A percentile compares a stretch with the other conserved stretches of the same genome.
phyloP scores from a whole-genome alignment of 208 protist genomes.

The Leishmania gerbilli region DNA sequence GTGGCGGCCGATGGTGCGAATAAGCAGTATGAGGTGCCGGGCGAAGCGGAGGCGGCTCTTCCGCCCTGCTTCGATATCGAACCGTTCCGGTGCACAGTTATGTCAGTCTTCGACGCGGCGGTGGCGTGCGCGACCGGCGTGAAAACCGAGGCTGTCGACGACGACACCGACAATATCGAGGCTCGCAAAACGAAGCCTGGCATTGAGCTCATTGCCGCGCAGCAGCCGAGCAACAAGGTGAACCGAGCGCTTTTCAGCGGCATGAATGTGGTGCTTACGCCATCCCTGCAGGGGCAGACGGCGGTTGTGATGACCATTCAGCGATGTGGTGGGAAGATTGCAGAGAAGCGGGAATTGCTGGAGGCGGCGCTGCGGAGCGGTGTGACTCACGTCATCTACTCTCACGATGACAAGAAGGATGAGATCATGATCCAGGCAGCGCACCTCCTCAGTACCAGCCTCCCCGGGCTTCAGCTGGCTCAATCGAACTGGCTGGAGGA shows the following conservation, averaged over 20 bases:
- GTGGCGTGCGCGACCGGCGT: slow-evolving; percentile 35
- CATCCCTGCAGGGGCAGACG: slow-evolving; percentile 44
- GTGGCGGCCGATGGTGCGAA: slow-evolving; percentile 18
- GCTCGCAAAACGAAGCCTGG: slow-evolving; percentile 34
- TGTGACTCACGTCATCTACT: slow-evolving; percentile 84
- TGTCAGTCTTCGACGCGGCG: slow-evolving; percentile 69
- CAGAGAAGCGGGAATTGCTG: slow-evolving; percentile 34
- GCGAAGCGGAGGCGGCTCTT: slow-evolving; percentile 30
- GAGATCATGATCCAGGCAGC: slow-evolving; percentile 72
- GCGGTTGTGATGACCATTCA: slow-evolving; percentile 43
- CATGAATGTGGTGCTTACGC: slow-evolving; percentile 60
- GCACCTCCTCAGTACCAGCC: slow-evolving; percentile 34
- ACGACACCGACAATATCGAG: slow-evolving; percentile 60
- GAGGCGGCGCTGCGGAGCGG: slow-evolving; percentile 42
- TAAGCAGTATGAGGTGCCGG: slow-evolving; percentile 26
- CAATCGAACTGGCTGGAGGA: slow-evolving; percentile 84
- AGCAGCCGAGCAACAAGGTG: slow-evolving; percentile 66
- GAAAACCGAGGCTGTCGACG: slow-evolving; percentile 33
- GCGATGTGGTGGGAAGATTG: slow-evolving; percentile 66
- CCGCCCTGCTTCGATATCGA: slow-evolving; percentile 74
- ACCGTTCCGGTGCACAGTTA: slow-evolving; percentile 57
- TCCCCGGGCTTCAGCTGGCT: slow-evolving; percentile 70
- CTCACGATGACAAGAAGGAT: slow-evolving; percentile 77
- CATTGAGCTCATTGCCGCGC: slow-evolving; percentile 64
- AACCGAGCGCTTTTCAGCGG: slow-evolving; percentile 82